Percentiles rank a stretch among this genome's conserved stretches.
phyloP scores from a whole-genome alignment of 2,329 filamentous ascomycete genomes.

The Xylaria sp. region DNA sequence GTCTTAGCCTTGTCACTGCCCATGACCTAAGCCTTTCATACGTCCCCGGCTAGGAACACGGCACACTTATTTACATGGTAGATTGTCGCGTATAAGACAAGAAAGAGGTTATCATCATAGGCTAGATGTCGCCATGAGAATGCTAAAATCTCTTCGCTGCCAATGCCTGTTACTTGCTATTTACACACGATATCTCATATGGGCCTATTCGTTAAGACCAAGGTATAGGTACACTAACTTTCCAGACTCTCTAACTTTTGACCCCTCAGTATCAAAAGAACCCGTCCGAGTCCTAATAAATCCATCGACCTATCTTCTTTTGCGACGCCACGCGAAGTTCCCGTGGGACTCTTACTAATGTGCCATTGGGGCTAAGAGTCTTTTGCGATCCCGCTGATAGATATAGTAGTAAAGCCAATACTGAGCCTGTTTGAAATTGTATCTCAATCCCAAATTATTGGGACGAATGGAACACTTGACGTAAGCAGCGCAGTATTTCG shows the following conservation, averaged over 20 bases:
- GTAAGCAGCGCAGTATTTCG: constrained; percentile 4
- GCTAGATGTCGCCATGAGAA: constrained; percentile 9
- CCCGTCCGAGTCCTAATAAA: constrained; percentile 37
- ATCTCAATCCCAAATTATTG: neutral
- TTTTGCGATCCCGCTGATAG: constrained; percentile 6
- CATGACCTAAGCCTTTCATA: neutral
- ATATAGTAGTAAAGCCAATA: constrained; percentile 12
- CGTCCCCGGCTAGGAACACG: neutral
- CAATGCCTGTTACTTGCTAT: constrained; percentile 21
- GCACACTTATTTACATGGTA: neutral
- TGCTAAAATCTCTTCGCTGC: constrained; percentile 21
- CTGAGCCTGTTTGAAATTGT: constrained; percentile 1
- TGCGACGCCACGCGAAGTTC: constrained; percentile 16
- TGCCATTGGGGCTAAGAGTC: constrained; percentile 14
- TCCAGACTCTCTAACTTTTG: constrained; percentile 35
- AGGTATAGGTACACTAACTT: constrained; percentile 37
- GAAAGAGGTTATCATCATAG: constrained; percentile 5
- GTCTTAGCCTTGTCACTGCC: neutral
- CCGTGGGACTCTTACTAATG: constrained; percentile 1
- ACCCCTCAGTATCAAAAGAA: constrained; percentile 41
- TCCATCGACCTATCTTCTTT: constrained; percentile 30
- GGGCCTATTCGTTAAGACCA: constrained; percentile 34
- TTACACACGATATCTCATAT: constrained; percentile 34
- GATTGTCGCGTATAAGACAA: neutral
- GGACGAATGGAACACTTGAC: constrained; percentile 8